phyloP scores from a whole-genome alignment of 192 early-diverging fungal species.

The Backusella macrospora region DNA sequence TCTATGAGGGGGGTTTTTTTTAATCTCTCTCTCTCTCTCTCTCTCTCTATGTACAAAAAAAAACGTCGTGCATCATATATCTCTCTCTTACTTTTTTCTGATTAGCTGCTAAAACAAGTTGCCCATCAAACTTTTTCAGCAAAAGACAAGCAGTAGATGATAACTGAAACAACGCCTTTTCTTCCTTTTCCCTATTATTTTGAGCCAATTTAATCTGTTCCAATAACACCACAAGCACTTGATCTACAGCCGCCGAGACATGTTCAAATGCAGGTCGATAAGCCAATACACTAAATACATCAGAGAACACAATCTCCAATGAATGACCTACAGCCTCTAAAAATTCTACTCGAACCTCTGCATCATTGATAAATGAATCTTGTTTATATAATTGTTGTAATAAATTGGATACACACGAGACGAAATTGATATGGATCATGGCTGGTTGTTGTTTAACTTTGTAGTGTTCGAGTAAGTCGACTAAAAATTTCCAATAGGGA shows the following conservation, averaged over 20 bases:
- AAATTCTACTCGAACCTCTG: conserved; percentile 1
- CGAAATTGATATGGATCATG: conserved; percentile 28
- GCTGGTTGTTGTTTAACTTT: conserved; percentile 20
- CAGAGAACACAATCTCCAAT: conserved; percentile 13
- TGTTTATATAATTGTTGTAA: conserved; percentile 20
- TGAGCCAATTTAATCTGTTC: conserved; percentile 14
- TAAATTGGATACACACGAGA: conserved; percentile 10
- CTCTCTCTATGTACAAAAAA: neutral
- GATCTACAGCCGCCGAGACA: conserved; percentile 18
- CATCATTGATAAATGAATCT: neutral
- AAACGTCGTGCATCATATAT: neutral
- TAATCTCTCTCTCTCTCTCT: neutral
- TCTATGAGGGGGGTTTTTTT: neutral
- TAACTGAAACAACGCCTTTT: neutral
- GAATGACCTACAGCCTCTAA: neutral
- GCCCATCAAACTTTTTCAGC: conserved; percentile 2
- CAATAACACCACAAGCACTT: neutral
- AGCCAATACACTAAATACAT: neutral
- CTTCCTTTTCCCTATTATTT: neutral
- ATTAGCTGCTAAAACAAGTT: conserved; percentile 19
- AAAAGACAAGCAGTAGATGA: neutral
- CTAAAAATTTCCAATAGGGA: conserved; percentile 34
- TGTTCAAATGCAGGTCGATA: conserved; percentile 29
- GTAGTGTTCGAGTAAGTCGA: conserved; percentile 26
- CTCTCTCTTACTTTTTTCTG: conserved; percentile 27